phyloP scores from a whole-genome alignment of 345 rosid genomes.

The Diplotaxis tenuifolia region DNA sequence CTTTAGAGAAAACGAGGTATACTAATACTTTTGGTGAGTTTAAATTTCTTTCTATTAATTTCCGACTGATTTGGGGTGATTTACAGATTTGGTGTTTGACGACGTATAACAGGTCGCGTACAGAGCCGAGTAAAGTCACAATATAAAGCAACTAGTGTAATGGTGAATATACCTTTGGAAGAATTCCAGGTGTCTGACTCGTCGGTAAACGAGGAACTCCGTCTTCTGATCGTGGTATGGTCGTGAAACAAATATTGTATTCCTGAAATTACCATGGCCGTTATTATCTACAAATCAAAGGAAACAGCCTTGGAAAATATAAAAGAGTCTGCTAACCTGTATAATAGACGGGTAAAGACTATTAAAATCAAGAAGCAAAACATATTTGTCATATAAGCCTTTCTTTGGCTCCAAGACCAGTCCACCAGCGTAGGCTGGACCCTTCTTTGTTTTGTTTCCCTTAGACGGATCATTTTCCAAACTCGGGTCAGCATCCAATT shows the following conservation, averaged over 20 bases:
- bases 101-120: neutral
- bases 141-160: neutral
- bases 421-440: slow-evolving; percentile 94
- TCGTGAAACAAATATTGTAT: slow-evolving; percentile 96
- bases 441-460: slow-evolving; percentile 65
- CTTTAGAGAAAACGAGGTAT: slow-evolving; percentile 9
- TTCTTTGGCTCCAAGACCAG: slow-evolving; percentile 95
- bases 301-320: slow-evolving; percentile 13
- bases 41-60: slow-evolving; percentile 1
- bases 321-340: slow-evolving; percentile 57
- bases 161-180: slow-evolving; percentile 72
- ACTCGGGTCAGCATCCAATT: slow-evolving; percentile 45
- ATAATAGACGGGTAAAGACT: slow-evolving; percentile 99
- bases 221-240: slow-evolving; percentile 78
- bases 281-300: slow-evolving; percentile 23
- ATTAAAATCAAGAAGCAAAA: slow-evolving; percentile 92
- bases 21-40: neutral
- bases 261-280: slow-evolving; percentile 53
- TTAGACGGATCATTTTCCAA: slow-evolving; percentile 49
- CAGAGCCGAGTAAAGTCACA: slow-evolving; percentile 2
- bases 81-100: neutral
- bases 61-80: neutral
- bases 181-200: slow-evolving; percentile 69
- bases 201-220: slow-evolving; percentile 73
- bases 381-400: slow-evolving; percentile 91